Evolutionary conservation across 495 filamentous ascomycete species (phyloP), one percentile per base, ranked within the genome.

Genomic region (Parachaetomium inaequale): DNA sequence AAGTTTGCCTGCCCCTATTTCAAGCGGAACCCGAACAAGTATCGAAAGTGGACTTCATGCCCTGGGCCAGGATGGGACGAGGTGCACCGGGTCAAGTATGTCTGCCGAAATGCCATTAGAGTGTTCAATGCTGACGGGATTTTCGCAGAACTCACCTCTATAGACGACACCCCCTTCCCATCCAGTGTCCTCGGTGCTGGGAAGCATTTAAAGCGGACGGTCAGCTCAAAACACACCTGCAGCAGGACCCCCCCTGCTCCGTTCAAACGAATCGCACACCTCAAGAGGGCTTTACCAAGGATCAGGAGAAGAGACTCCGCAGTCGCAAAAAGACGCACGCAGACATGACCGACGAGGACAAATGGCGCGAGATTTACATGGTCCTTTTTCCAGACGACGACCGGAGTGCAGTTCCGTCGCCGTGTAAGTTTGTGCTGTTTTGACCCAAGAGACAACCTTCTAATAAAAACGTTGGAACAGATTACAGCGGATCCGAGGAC

Each of bases 341-440:
- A 1, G 68, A 74, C 52, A 74, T 74, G 65, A 77, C 74, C 4
- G 77, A 79, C 42, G 73, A 74, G 50, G 75, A 79, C 55, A 75
- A 76, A 49, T 79, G 77, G 77, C 68, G 61, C 28, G 76, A 79
- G 17, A 78, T 78, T 5, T 79, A 79, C 59, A 63, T 64, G 47
- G 73, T 78, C 31, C 57, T 79, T 0, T 79, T 79, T 54, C 77
- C 77, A 0, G 69, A 69, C n/a, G 75, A 73, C 21, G 74, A 76
- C 19, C 55, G 38, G 3, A 66, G 66, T 11, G 67, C 73, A 0
- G 66, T 76, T 31, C 76, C 76, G 11, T 73, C 68, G 10, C 74
- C 76, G 42, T 78, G 76, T 78, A 63, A 63, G 74, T 65, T 52
- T 32, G 12, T 58, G 21, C 43, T 21, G 12, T 26, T 14, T 42